Evolutionary conservation across 768 basidiomycete species (phyloP), one percentile per base, ranked within the genome.

Genomic region (Lactarius pseudohatsudake): DNA sequence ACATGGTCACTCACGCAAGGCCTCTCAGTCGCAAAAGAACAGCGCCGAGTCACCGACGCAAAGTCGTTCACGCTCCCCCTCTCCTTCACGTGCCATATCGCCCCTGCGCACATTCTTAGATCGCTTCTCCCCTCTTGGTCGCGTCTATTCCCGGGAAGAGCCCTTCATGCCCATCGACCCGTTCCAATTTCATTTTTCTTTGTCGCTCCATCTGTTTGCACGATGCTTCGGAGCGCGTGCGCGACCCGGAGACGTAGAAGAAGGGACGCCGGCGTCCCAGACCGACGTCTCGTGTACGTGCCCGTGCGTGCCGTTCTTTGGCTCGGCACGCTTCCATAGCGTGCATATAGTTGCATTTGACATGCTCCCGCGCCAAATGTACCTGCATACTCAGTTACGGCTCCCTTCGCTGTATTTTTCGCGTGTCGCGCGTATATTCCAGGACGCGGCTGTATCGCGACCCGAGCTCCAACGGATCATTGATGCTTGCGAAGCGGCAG

Each of bases 341-440:
- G n/a, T 61, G n/a, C 72, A 57, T 20, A 50, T 61, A n/a, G 65
- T 76, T 69, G 75, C 78, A 26, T 40, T 73, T n/a, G 80, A 80
- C 50, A 78, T 76, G 1, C 47, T 84, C 18, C 78, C 81, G 0
- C 76, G 82, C 28, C 80, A 82, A 68, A 32, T 75, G 0, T 85
- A 84, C 70, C 74, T 83, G 54, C 75, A 77, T 56, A 53, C 77
- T 32, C 83, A 92, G 9, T 80, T 92, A 20, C 83, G 86, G 18
- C 81, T 93, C n/a, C 92, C 91, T 2, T 83, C 88, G 0, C 79
- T 92, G 71, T 93, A 93, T 72, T 93, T 92, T 75, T 84, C 87
- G 3, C 86, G 91, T 3, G 91, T 93, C 28, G 84, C 89, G 3
- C 82, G 85, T 57, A 84, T 92, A 32, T 92, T 91, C 69, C 84